Base-by-base conservation (phyloP, 495 filamentous ascomycete genomes). In the Talaromyces stipitatus region DNA sequence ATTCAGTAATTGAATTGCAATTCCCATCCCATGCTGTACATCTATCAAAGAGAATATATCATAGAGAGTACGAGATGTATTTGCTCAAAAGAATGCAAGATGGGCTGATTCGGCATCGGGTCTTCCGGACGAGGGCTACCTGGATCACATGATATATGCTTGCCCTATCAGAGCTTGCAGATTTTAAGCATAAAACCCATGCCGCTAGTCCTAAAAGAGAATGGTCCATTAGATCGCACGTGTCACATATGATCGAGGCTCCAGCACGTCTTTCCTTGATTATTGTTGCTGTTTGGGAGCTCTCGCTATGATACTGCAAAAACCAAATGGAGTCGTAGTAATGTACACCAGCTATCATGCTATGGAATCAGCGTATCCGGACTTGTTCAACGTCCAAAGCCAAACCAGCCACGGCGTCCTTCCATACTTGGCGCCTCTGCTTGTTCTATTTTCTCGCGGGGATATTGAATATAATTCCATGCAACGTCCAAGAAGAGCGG, bases 391-490 rank as follows among this genome's bases (percentile, higher is more conserved):
- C 90, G 77, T 27, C 91, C 89, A 77, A 95, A 95, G 0, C 89
- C 85, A 74, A 95, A 95, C 91, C 91, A 96, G 14, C 91, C 88
- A 62, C 81, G 87, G 72, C 84, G 88, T 60, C 81, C 79, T 46
- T 83, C 82, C 66, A 83, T 79, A 61, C 82, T 79, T 48, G 82
- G 82, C 66, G 84, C 79, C 57, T 82, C 74, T 59, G 80, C 77
- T 55, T 82, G 71, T 6, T 71, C 55, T 18, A 61, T 60, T 2
- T 57, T 59, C 28, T 65, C 64, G 3, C 87, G 88, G 2, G 94
- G 92, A 69, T 99, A 99, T 20, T 91, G 85, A 58, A 99, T 90
- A 67, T 96, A 99, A 68, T 97, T 99, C 88, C 90, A 97, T 14
- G 94, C 94, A 11, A 96, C 89, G 67, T 99, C 94, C 46, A 97